Percentiles rank a stretch among this genome's conserved stretches.
phyloP scores from a whole-genome alignment of 192 early-diverging fungal species.

The Coemansia biformis region DNA sequence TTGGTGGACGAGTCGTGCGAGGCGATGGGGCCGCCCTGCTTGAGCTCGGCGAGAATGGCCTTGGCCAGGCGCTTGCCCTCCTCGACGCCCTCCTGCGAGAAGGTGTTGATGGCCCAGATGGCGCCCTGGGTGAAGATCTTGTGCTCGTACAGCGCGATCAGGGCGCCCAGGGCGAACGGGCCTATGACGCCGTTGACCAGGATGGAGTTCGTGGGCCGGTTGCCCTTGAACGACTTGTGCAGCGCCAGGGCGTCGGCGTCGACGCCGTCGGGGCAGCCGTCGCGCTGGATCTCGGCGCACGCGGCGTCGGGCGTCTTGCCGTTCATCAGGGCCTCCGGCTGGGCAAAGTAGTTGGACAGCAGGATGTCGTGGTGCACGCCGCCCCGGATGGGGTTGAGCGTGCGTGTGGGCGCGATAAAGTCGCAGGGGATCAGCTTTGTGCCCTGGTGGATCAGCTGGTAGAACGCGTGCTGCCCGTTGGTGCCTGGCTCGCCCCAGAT shows the following conservation, averaged over 20 bases:
- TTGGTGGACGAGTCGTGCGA: conserved; percentile 93
- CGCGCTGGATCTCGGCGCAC: conserved; percentile 68
- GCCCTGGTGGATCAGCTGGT: conserved; percentile 99
- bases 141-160: conserved; percentile 98
- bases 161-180: conserved; percentile 80
- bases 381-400: conserved; percentile 85
- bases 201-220: conserved; percentile 96
- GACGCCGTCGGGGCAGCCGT: conserved; percentile 44
- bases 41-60: conserved; percentile 88
- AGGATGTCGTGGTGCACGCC: conserved; percentile 91
- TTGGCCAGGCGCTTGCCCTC: conserved; percentile 98
- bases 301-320: conserved; percentile 84
- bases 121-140: conserved; percentile 99
- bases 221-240: conserved; percentile 98
- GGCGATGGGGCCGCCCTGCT: conserved; percentile 49
- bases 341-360: conserved; percentile 98
- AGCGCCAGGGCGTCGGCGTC: conserved; percentile 65
- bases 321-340: conserved; percentile 95
- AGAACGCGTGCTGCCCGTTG: conserved; percentile 99
- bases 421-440: conserved; percentile 95
- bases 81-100: conserved; percentile 95
- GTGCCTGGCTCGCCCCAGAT: conserved; percentile 99
- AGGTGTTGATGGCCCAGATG: conserved; percentile 97
- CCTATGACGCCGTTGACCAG: conserved; percentile 84
- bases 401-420: conserved; percentile 91